Evolutionary conservation across 345 rosid species (phyloP).

Genomic region (Murraya koenigii): DNA sequence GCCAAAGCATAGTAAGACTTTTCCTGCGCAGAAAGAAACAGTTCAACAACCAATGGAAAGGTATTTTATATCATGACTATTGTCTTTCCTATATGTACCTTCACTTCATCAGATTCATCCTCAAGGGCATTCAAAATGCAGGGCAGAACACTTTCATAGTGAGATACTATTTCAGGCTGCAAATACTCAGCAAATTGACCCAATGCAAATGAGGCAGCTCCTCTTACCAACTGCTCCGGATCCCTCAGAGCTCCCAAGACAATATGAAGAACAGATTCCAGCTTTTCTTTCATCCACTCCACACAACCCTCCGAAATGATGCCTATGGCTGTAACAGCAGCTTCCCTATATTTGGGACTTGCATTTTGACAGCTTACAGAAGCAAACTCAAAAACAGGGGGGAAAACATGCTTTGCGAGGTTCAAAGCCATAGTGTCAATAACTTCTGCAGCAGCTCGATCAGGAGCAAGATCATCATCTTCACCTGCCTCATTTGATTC

Average conservation of each 20-base stretch:
- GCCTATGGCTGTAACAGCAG: conserved; percentile 91
- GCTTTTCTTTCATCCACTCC: conserved; percentile 76
- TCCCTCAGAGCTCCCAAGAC: conserved; percentile 85
- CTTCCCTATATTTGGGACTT: conserved; percentile 87
- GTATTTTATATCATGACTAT: not conserved
- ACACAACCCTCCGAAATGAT: conserved; percentile 94
- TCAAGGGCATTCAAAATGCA: conserved; percentile 90
- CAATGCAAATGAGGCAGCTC: conserved; percentile 97
- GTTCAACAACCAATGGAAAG: not conserved
- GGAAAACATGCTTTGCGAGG: conserved; percentile 85
- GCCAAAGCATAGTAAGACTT: conserved; percentile 98
- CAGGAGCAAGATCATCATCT: conserved; percentile 97
- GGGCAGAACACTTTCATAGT: conserved; percentile 83
- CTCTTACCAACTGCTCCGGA: conserved; percentile 95
- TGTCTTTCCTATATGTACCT: conserved; percentile 47
- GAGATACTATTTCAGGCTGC: conserved; percentile 92
- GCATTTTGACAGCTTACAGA: conserved; percentile 67
- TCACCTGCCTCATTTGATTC: conserved; percentile 70
- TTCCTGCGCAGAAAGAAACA: conserved; percentile 49
- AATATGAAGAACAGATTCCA: conserved; percentile 80
- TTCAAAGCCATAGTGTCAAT: conserved; percentile 94
- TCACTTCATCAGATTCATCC: conserved; percentile 93
- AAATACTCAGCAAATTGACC: conserved; percentile 98
- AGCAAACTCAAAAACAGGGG: conserved; percentile 80
- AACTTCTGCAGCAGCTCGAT: conserved; percentile 99